Conservation (phyloP, 192 early-diverging fungal genomes). For the Entomortierella chlamydospora region DNA sequence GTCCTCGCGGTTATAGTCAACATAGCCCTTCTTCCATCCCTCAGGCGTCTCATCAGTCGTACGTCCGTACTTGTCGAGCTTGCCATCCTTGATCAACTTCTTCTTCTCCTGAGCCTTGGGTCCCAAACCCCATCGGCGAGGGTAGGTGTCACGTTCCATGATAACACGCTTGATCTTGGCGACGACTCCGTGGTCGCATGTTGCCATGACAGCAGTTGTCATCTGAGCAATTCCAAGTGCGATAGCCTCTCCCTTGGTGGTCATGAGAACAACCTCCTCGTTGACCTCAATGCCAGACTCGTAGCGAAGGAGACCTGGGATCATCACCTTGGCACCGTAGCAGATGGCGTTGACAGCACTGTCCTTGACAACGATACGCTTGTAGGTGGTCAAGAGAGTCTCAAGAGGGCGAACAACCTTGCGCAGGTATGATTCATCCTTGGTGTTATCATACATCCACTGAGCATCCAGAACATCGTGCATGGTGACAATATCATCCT, state of each 20-base stretch:
- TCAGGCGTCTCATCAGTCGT: slow-evolving; percentile 87
- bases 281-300: slow-evolving; percentile 95
- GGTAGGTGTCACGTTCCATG: slow-evolving; percentile 99
- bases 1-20: slow-evolving; percentile 70
- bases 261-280: slow-evolving; percentile 99
- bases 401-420: slow-evolving; percentile 94
- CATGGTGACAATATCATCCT: slow-evolving; percentile 97
- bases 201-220: slow-evolving; percentile 97
- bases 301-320: slow-evolving; percentile 96
- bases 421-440: slow-evolving; percentile 97
- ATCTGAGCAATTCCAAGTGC: slow-evolving; percentile 97
- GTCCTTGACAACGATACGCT: slow-evolving; percentile 99
- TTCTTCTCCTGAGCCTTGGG: slow-evolving; percentile 97
- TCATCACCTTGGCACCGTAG: slow-evolving; percentile 99
- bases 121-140: slow-evolving; percentile 97
- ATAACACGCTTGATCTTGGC: slow-evolving; percentile 99
- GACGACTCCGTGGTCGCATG: slow-evolving; percentile 96
- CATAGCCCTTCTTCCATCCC: slow-evolving; percentile 84
- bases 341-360: slow-evolving; percentile 98
- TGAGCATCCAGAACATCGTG: slow-evolving; percentile 99
- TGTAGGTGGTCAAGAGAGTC: slow-evolving; percentile 92
- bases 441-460: slow-evolving; percentile 98
- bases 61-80: slow-evolving; percentile 97
- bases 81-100: slow-evolving; percentile 97
- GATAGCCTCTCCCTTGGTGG: slow-evolving; percentile 99